Percentiles rank a stretch among this genome's conserved stretches.
Conservation (phyloP, 495 filamentous ascomycete genomes). For the Penicillium turbatum region DNA sequence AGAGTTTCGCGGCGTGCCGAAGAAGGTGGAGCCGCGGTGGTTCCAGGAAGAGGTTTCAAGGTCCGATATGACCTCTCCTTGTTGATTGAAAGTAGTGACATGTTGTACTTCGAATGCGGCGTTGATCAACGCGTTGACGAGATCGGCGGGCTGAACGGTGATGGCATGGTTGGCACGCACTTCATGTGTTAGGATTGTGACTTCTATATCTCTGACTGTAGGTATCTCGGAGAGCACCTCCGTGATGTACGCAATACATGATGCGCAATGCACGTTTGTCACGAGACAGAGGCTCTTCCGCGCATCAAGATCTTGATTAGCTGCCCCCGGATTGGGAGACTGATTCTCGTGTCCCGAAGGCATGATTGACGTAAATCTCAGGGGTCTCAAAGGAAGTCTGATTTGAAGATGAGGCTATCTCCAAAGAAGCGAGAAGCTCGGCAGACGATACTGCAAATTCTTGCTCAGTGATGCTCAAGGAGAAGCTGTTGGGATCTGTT, state of each 20-base stretch:
- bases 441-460: not conserved
- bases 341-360: conserved; percentile 5
- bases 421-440: not conserved
- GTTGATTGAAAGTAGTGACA: conserved; percentile 38
- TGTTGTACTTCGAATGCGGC: conserved; percentile 50
- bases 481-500: not conserved
- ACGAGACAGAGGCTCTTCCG: conserved; percentile 41
- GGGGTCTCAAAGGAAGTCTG: not conserved
- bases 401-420: not conserved
- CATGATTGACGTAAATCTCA: conserved; percentile 9
- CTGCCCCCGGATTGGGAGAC: conserved; percentile 10
- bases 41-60: conserved; percentile 33
- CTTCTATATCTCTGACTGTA: conserved; percentile 36
- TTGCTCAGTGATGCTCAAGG: not conserved
- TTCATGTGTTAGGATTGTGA: conserved; percentile 43
- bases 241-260: conserved; percentile 48
- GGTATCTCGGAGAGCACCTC: conserved; percentile 36
- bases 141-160: conserved; percentile 24
- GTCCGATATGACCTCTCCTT: conserved; percentile 28
- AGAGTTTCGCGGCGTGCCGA: conserved; percentile 21
- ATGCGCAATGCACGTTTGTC: conserved; percentile 51
- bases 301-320: not conserved
- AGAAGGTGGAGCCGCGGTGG: conserved; percentile 23
- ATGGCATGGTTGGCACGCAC: conserved; percentile 39
- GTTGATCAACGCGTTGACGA: conserved; percentile 42